These are phyloP conservation scores for Hypoxylon lenormandii DNA, from an alignment of 495 filamentous ascomycete genomes.

Conservation along the genomic window DNA sequence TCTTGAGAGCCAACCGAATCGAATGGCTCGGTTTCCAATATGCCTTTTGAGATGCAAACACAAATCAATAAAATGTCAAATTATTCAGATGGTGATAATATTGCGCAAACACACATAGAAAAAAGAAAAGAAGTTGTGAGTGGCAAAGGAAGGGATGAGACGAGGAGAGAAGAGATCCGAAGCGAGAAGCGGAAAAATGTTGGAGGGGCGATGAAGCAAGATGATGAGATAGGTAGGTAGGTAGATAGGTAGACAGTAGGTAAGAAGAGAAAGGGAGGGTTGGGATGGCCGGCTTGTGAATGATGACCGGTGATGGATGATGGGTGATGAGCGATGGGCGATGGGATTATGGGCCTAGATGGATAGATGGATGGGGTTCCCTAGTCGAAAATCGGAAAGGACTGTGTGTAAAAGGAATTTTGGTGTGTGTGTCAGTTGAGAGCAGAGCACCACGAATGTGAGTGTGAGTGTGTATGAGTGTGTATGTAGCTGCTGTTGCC, in stretches of 20 bases:
- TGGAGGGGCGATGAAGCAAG: constrained; percentile 48
- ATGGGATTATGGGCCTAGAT: constrained; percentile 27
- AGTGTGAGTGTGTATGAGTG: constrained; percentile 7
- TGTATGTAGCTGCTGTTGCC: constrained; percentile 16
- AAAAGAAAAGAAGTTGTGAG: constrained; percentile 13
- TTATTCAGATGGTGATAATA: constrained; percentile 25
- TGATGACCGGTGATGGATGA: constrained; percentile 41
- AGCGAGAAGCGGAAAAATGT: constrained; percentile 18
- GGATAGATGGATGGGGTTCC: constrained; percentile 43
- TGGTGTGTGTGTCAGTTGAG: not conserved
- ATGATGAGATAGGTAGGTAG: constrained; percentile 49
- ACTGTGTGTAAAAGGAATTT: constrained; percentile 23
- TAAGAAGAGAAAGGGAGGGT: constrained; percentile 33
- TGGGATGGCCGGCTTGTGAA: constrained; percentile 46
- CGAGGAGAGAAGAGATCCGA: constrained; percentile 19
- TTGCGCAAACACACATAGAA: constrained; percentile 28
- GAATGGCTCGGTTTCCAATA: constrained; percentile 23
- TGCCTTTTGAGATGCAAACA: constrained; percentile 6
- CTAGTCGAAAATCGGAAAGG: constrained; percentile 41
- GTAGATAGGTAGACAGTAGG: constrained; percentile 5
- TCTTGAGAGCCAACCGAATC: constrained; percentile 29
- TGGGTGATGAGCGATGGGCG: constrained; percentile 37
- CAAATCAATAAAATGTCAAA: constrained; percentile 9
- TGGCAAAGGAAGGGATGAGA: constrained; percentile 33
- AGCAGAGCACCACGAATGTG: not conserved